Evolutionary conservation across 345 rosid species (phyloP).

Genomic region (Euphorbia lathyris): DNA sequence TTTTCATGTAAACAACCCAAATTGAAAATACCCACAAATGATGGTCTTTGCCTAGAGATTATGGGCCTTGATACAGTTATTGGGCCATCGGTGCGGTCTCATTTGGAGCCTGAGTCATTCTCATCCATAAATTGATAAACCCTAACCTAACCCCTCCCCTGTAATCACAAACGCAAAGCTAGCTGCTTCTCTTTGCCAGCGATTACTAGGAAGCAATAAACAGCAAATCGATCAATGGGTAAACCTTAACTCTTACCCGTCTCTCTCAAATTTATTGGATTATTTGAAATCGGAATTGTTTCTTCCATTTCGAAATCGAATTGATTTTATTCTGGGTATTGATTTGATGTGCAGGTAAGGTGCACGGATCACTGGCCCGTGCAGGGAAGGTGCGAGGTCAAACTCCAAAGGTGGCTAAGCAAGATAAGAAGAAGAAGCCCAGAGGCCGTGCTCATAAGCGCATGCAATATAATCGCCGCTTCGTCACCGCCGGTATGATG

Average conservation of each 20-base stretch:
- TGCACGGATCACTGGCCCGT: constrained; percentile 85
- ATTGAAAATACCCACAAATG: no score
- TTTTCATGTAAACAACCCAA: no score
- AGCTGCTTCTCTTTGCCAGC: neutral
- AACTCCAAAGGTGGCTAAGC: constrained; percentile 79
- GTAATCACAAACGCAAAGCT: neutral
- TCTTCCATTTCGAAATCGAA: neutral
- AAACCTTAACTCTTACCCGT: neutral
- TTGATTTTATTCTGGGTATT: neutral
- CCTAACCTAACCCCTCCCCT: neutral
- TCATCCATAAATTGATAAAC: neutral
- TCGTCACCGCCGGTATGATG: constrained; percentile 80
- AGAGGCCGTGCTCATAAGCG: constrained; percentile 84
- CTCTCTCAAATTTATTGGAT: neutral
- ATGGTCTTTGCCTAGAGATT: no score
- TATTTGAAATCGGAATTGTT: neutral
- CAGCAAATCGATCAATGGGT: constrained; percentile 4
- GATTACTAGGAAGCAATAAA: neutral
- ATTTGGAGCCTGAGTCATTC: no score
- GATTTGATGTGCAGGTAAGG: constrained; percentile 37
- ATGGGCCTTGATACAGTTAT: no score
- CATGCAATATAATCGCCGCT: constrained; percentile 83
- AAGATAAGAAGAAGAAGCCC: constrained; percentile 83
- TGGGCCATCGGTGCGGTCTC: no score
- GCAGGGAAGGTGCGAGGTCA: constrained; percentile 85